Evolutionary conservation across 2,329 filamentous ascomycete genomes (phyloP).

Genomic region (Ceratocystis eucalypticola): DNA sequence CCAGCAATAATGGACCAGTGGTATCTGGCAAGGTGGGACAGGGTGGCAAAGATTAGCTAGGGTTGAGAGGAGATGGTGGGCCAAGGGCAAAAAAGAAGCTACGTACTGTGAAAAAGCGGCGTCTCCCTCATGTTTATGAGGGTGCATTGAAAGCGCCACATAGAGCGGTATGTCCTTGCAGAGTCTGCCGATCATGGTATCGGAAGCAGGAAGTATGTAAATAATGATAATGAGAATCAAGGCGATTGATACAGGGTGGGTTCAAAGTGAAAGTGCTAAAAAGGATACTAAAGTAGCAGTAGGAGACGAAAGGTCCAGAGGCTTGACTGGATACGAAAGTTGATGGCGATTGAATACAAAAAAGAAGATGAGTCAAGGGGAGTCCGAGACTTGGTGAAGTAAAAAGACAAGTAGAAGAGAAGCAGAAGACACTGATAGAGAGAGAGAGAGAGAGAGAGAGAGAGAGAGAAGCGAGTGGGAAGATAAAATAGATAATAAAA

Average conservation of each 20-base stretch:
- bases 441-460: too few relatives aligned
- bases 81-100: too few relatives aligned
- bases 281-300: neutral
- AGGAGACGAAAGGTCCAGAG: neutral
- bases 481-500: neutral
- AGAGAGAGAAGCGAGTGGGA: neutral
- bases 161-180: constrained; percentile 12
- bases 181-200: constrained; percentile 10
- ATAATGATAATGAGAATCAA: neutral
- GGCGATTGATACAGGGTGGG: neutral
- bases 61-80: neutral
- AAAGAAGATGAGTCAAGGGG: neutral
- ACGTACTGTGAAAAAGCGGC: constrained; percentile 15
- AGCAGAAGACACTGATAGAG: neutral
- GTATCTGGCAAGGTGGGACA: constrained; percentile 6
- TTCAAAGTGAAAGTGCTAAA: neutral
- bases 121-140: constrained; percentile 13
- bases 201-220: neutral
- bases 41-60: neutral
- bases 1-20: constrained; percentile 17
- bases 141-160: constrained; percentile 18
- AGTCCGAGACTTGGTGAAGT: neutral
- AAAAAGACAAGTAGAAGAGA: neutral
- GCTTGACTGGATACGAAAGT: neutral
- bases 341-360: neutral